Evolutionary conservation across 1,139 yeast genomes (phyloP).

Genomic region (Candida sanyaensis): DNA sequence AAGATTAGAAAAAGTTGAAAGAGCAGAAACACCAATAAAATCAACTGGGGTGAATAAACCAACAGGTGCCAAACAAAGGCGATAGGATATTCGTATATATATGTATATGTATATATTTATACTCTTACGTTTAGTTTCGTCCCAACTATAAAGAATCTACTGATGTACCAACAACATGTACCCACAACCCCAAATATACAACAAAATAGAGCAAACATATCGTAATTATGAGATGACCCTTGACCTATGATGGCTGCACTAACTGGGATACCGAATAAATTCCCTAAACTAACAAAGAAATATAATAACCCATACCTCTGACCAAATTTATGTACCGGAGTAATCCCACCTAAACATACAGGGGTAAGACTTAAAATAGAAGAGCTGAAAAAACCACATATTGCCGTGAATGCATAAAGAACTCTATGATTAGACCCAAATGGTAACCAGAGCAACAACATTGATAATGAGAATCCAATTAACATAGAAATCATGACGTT

Average conservation of each 20-base stretch:
- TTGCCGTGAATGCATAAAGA: slow-evolving; percentile 47
- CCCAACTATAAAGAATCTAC: slow-evolving; percentile 25
- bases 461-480: slow-evolving; percentile 39
- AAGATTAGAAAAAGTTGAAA: slow-evolving; percentile 10
- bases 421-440: slow-evolving; percentile 45
- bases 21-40: slow-evolving; percentile 6
- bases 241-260: slow-evolving; percentile 52
- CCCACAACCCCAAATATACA: slow-evolving; percentile 24
- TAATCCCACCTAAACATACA: slow-evolving; percentile 38
- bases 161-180: slow-evolving; percentile 20
- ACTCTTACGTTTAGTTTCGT: slow-evolving; percentile 22
- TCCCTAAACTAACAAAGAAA: slow-evolving; percentile 40
- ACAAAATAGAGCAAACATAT: slow-evolving; percentile 26
- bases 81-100: slow-evolving; percentile 3
- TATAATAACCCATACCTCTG: slow-evolving; percentile 42
- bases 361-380: slow-evolving; percentile 34
- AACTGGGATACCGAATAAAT: slow-evolving; percentile 38
- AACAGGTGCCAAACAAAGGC: slow-evolving; percentile 11
- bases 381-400: slow-evolving; percentile 49
- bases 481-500: slow-evolving; percentile 52
- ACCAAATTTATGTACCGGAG: slow-evolving; percentile 33
- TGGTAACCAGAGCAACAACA: slow-evolving; percentile 54
- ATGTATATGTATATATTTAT: slow-evolving; percentile 7
- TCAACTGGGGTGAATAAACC: slow-evolving; percentile 9
- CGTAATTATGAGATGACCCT: slow-evolving; percentile 23